Conservation (phyloP, 768 basidiomycete genomes). For the Leucogyrophana mollusca region DNA sequence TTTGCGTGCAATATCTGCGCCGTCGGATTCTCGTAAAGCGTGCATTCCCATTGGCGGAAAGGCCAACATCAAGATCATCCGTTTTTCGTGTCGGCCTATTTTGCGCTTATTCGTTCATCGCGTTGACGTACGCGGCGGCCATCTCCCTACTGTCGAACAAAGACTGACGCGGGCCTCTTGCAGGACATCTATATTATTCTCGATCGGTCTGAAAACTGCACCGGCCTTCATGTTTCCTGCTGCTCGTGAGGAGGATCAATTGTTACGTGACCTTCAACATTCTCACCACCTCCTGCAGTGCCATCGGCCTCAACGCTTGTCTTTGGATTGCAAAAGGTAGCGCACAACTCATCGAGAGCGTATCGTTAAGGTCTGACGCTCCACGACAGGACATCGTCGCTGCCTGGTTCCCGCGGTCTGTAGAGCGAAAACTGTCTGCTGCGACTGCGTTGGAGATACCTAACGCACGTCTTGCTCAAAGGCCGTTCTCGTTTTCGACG, state of each 20-base stretch:
- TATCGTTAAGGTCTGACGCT: slow-evolving; percentile 2
- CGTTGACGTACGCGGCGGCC: slow-evolving; percentile 36
- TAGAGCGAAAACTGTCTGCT: slow-evolving; percentile 7
- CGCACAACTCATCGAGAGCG: slow-evolving; percentile 4
- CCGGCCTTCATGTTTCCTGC: slow-evolving; percentile 52
- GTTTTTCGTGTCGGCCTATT: slow-evolving; percentile 42
- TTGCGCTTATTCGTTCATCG: slow-evolving; percentile 42
- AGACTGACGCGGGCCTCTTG: too few relatives aligned
- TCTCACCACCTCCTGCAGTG: slow-evolving; percentile 40
- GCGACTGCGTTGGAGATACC: slow-evolving; percentile 16
- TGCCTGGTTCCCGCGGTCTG: slow-evolving; percentile 26
- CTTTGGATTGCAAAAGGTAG: slow-evolving; percentile 50
- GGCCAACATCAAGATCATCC: slow-evolving; percentile 34
- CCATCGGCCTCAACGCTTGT: slow-evolving; percentile 47
- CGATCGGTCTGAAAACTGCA: slow-evolving; percentile 23
- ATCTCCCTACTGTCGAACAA: background rate
- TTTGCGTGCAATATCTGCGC: slow-evolving; percentile 40
- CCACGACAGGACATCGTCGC: slow-evolving; percentile 37
- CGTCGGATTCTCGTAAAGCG: slow-evolving; percentile 36
- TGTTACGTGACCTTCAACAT: too few relatives aligned
- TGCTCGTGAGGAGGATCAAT: slow-evolving; percentile 34
- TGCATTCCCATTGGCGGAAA: slow-evolving; percentile 41
- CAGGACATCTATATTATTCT: slow-evolving; percentile 39
- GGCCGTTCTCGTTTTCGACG: slow-evolving; percentile 9
- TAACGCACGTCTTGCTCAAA: slow-evolving; percentile 20